Evolutionary conservation across 257 asterid species (phyloP).

Genomic region (Solanum rostratum): DNA sequence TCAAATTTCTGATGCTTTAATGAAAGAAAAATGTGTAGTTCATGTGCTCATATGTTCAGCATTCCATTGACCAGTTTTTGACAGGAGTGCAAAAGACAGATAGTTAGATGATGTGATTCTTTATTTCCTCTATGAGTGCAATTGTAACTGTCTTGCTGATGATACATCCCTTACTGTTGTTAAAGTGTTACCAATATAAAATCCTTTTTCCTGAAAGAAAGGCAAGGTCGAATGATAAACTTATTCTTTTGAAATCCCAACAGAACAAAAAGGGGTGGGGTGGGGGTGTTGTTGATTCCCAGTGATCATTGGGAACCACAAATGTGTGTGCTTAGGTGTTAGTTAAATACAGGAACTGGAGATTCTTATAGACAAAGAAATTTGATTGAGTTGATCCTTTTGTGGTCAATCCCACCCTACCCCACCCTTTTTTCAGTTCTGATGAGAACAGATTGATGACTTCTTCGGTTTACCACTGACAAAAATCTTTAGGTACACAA

Average conservation of each 20-base stretch:
- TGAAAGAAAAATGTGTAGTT: neutral
- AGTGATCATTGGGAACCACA: neutral
- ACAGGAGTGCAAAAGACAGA: neutral
- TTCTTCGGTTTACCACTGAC: neutral
- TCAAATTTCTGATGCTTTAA: constrained; percentile 6
- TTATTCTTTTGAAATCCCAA: neutral
- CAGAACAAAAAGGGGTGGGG: neutral
- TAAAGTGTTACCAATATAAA: neutral
- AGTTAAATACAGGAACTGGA: neutral
- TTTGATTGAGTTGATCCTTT: neutral
- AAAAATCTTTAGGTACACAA: neutral
- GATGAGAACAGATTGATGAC: neutral
- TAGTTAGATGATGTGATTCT: neutral
- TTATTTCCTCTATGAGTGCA: neutral
- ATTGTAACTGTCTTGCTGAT: neutral
- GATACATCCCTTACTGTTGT: neutral
- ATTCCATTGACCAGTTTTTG: neutral
- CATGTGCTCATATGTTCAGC: neutral
- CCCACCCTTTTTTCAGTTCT: neutral
- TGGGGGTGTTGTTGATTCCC: neutral
- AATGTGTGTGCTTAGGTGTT: neutral
- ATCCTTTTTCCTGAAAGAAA: neutral
- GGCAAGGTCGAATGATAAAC: neutral
- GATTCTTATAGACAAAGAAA: neutral
- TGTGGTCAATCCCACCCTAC: neutral